Percentiles rank a stretch among this genome's conserved stretches.
Evolutionary conservation across 2,329 filamentous ascomycete species (phyloP).

Genomic region (Fusarium lateritium): DNA sequence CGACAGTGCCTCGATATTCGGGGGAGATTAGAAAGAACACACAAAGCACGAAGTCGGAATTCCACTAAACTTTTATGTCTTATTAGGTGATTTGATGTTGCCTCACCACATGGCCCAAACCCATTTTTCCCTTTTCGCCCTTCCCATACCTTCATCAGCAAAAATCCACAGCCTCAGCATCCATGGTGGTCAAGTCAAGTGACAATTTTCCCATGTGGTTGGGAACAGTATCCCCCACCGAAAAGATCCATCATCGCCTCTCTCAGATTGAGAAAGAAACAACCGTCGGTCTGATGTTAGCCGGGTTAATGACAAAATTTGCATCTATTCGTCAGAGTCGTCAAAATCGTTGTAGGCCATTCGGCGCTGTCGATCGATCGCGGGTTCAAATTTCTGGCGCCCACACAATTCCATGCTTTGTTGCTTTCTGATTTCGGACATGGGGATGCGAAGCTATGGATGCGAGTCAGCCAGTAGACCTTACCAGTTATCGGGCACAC

Average conservation of each 20-base stretch:
- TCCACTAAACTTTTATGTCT: constrained; percentile 8
- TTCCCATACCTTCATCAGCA: not conserved
- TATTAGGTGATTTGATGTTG: not conserved
- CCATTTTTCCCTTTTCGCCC: not conserved
- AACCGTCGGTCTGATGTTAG: not conserved
- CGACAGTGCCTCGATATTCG: not conserved
- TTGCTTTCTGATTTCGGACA: constrained; percentile 38
- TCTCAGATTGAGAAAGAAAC: not conserved
- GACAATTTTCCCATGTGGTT: not conserved
- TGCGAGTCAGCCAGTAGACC: not conserved
- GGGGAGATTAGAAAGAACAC: not conserved
- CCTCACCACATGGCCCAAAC: not conserved
- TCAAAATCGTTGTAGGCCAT: constrained; percentile 45
- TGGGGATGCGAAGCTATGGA: constrained; percentile 35
- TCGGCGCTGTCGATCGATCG: constrained; percentile 36
- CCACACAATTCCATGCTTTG: not conserved
- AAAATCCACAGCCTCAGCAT: not conserved
- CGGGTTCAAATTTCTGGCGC: constrained; percentile 26
- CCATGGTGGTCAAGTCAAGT: constrained; percentile 1
- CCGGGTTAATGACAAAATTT: not conserved
- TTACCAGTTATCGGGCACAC: not conserved
- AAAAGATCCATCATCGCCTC: not conserved
- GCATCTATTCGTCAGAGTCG: constrained; percentile 34
- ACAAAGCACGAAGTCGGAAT: constrained; percentile 6
- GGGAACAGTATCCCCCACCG: not conserved